Base-by-base conservation (phyloP, 768 basidiomycete species). In the Gyrodon lividus region DNA sequence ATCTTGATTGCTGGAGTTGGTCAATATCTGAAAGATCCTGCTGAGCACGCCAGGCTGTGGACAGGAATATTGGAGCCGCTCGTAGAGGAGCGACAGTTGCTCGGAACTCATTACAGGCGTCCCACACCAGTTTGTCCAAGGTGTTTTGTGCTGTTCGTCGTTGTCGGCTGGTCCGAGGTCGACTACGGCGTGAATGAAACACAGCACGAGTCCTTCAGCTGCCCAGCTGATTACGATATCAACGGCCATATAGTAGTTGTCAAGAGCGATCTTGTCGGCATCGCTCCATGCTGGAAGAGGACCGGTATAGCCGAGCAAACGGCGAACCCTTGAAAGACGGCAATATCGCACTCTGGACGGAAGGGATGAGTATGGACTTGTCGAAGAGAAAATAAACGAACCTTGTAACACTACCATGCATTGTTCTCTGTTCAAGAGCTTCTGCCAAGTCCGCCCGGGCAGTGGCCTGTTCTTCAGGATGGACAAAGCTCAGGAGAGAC, bases 171-270 rank as follows among this genome's bases (percentile, higher is more conserved):
- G 75, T 13, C 68, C 77, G 51, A 89, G 77, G 76, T 92, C 89
- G 53, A 82, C 81, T 28, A 83, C 82, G 37, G 91, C 90, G 61
- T 94, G 91, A 43, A 92, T 81, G 74, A 94, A 94, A 68, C 91
- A 92, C 30, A 94, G 76, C 52, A 92, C 88, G 64, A 94, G 81
- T 51, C 84, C 87, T 54, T 92, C 87, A 14, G 89, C 88, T 44
- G 89, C 90, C 82, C 85, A 89, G 69, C 92, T 94, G 64, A 92
- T 87, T 61, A 92, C 90, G 62, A 94, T 83, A 70, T 94, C 90
- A 53, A 89, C 86, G 5, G 85, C 84, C 82, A 92, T 86, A 68
- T 92, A 93, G 64, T 90, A 73, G 24, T 73, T 70, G 73, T 93
- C 89, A 16, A 83, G 61, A 10, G 81, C 75, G 56, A 86, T 76